Evolutionary conservation across 768 basidiomycete genomes (phyloP), one percentile per base, ranked within the genome.

Genomic region (Tephrocybe sp.): DNA sequence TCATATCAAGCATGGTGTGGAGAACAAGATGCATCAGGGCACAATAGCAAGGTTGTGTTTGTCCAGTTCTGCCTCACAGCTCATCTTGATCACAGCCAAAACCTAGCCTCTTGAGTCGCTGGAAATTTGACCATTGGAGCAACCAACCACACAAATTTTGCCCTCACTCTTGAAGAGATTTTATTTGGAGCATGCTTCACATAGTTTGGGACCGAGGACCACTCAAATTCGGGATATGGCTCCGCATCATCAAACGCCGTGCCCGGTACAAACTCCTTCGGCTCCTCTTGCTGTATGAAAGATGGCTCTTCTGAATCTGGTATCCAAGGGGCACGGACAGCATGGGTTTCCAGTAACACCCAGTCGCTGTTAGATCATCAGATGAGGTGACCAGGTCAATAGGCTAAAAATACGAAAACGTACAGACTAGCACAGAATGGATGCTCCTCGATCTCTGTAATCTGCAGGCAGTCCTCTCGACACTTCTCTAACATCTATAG

Each of bases 401-500:
- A 44, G 7, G 12, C 26, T 34, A 24, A 16, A 42, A 21, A 44
- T n/a, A n/a, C n/a, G n/a, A 11, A 32, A 16, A 51, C 47, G 4
- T 48, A 57, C 56, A 57, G 18, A 26, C 50, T 43, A 9, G 38
- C 27, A 18, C 54, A 57, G 24, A 46, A 54, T 1, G 39, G 41
- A 32, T 57, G 53, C 7, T 32, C 36, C 41, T 47, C 38, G 15
- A 57, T 19, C 15, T 45, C 39, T 5, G 43, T 47, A 11, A 48
- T 30, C 3, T 45, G 43, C 1, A 57, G 32, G 9, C 56, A 44
- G 22, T 51, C 45, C 16, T 35, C 40, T 0, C 53, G 56, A 7
- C 41, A 27, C 27, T 57, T 57, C 44, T 51, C 38, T 1, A 57
- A 46, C 34, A 57, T 50, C 56, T 57, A 5, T n/a, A 35, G 13